Evolutionary conservation across 1,284 basidiomycete genomes (phyloP).

Genomic region (Ganoderma lucidum): DNA sequence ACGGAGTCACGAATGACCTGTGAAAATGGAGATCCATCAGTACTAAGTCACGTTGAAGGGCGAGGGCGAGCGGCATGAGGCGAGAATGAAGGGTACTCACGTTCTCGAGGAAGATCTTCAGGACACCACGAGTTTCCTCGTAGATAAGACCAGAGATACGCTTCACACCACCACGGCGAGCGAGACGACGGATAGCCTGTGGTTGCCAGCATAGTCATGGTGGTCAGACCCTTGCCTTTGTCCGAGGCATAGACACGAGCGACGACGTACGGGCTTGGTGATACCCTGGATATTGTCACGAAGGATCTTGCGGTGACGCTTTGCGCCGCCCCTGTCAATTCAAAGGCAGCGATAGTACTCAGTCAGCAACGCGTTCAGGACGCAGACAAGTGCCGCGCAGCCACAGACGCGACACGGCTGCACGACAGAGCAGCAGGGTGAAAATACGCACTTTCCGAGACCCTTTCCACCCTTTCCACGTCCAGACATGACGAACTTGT

Average conservation of each 20-base stretch:
- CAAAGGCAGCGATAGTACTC: slow-evolving; percentile 42
- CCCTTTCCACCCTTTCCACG: slow-evolving; percentile 70
- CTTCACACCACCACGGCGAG: slow-evolving; percentile 87
- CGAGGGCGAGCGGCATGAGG: neutral
- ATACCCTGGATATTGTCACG: slow-evolving; percentile 79
- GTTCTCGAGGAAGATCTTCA: slow-evolving; percentile 85
- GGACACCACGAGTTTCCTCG: slow-evolving; percentile 84
- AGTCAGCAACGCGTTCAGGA: slow-evolving; percentile 24
- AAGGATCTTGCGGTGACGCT: slow-evolving; percentile 72
- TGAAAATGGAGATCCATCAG: slow-evolving; percentile 15
- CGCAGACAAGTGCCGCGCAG: neutral
- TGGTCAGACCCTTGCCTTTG: slow-evolving; percentile 11
- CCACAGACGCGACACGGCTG: slow-evolving; percentile 4
- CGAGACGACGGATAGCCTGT: slow-evolving; percentile 84
- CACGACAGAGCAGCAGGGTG: neutral
- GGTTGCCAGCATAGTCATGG: neutral
- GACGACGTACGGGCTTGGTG: slow-evolving; percentile 53
- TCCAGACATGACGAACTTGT: slow-evolving; percentile 58
- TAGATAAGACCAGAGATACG: slow-evolving; percentile 87
- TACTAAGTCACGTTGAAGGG: neutral
- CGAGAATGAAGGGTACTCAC: slow-evolving; percentile 33
- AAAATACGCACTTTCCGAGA: slow-evolving; percentile 39
- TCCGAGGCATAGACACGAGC: slow-evolving; percentile 43
- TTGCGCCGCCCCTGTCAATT: slow-evolving; percentile 50
- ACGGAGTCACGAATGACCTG: slow-evolving; percentile 81